Conservation (phyloP, 352 stramenopile genomes). For the Peronospora tabacina region DNA sequence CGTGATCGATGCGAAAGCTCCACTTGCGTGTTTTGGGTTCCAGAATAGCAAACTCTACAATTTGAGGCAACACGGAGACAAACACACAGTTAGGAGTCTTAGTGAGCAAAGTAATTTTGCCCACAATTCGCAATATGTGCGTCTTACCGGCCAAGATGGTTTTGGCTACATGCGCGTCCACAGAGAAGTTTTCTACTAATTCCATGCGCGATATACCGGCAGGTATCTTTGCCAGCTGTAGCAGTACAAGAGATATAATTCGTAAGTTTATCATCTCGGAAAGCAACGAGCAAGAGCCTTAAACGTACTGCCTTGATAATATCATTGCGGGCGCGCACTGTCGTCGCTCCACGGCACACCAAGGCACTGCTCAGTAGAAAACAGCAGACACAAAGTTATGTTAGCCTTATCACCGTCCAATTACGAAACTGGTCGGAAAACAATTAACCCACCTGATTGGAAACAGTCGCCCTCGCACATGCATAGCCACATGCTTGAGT, state of each 20-base stretch:
- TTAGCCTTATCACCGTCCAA: neutral
- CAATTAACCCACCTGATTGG: constrained; percentile 30
- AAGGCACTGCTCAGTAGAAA: constrained; percentile 17
- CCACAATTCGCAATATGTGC: neutral
- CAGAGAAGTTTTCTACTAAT: constrained; percentile 34
- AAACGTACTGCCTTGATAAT: constrained; percentile 48
- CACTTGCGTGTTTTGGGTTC: constrained; percentile 41
- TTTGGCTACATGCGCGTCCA: constrained; percentile 39
- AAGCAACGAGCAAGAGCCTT: neutral
- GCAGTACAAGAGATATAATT: neutral
- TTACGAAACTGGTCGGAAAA: neutral
- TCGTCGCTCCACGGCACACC: constrained; percentile 29
- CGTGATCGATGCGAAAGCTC: constrained; percentile 40
- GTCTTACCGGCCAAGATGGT: constrained; percentile 38
- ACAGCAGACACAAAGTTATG: neutral
- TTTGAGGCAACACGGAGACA: neutral
- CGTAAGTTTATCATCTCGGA: constrained; percentile 1
- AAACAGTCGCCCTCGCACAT: constrained; percentile 37
- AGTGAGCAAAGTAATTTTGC: neutral
- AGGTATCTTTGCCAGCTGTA: constrained; percentile 31
- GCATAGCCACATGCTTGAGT: constrained; percentile 37
- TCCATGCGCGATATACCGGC: constrained; percentile 38
- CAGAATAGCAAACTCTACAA: constrained; percentile 41
- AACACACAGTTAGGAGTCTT: constrained; percentile 3
- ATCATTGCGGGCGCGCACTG: constrained; percentile 29